Conservation (phyloP, 2,329 filamentous ascomycete genomes). For the Monilinia fructicola region DNA sequence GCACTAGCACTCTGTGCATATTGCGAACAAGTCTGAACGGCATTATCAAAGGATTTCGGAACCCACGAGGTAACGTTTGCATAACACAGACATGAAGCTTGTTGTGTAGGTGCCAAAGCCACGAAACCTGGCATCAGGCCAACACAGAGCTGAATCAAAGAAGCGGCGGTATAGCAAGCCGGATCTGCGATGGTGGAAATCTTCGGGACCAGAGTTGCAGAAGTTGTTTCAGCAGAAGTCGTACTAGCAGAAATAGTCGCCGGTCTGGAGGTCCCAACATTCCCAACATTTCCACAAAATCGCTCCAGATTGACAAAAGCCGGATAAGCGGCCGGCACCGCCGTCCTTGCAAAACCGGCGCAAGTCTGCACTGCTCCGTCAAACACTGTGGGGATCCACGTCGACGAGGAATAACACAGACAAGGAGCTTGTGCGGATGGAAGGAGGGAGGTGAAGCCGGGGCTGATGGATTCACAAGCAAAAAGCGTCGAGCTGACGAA, state of each 20-base stretch:
- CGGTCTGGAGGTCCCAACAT: neutral
- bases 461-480: constrained; percentile 32
- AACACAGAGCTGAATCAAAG: constrained; percentile 4
- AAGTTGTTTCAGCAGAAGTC: neutral
- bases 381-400: constrained; percentile 33
- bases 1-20: neutral
- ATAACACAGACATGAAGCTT: constrained; percentile 23
- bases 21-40: neutral
- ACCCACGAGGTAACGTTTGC: constrained; percentile 12
- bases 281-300: constrained; percentile 25
- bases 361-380: constrained; percentile 33
- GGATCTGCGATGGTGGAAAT: neutral
- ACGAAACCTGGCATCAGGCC: constrained; percentile 1
- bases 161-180: constrained; percentile 8
- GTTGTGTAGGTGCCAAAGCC: neutral
- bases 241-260: neutral
- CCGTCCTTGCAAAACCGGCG: constrained; percentile 30
- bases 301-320: constrained; percentile 29
- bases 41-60: constrained; percentile 20
- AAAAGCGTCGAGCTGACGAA: constrained; percentile 31
- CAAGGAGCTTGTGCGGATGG: constrained; percentile 34
- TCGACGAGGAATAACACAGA: constrained; percentile 35
- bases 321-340: constrained; percentile 25
- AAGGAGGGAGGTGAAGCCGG: constrained; percentile 30
- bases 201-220: neutral